phyloP scores from a whole-genome alignment of 768 basidiomycete genomes.

The Panaeolus papilionaceus region DNA sequence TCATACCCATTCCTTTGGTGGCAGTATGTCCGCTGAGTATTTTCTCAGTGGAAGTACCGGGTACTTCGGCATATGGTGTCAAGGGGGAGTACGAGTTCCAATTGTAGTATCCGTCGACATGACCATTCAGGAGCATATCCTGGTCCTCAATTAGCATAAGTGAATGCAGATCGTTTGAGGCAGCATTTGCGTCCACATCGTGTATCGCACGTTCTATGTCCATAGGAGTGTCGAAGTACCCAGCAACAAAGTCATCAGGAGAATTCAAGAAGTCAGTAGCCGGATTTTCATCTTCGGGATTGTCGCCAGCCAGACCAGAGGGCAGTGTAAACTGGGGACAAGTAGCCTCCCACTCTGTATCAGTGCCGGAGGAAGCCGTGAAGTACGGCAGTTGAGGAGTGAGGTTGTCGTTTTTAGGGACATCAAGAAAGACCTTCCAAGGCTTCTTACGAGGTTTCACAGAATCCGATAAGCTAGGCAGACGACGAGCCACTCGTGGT shows the following conservation, averaged over 20 bases:
- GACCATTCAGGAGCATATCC: constrained; percentile 44
- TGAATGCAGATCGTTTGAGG: constrained; percentile 21
- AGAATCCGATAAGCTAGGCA: constrained; percentile 5
- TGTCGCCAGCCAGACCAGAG: constrained; percentile 29
- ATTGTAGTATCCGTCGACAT: constrained; percentile 58
- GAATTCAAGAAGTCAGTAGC: constrained; percentile 28
- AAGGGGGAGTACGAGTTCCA: not conserved
- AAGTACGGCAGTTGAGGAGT: constrained; percentile 20
- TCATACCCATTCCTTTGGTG: not conserved
- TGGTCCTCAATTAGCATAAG: constrained; percentile 34
- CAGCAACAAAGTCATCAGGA: constrained; percentile 30
- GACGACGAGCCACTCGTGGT: constrained; percentile 16
- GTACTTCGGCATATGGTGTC: not conserved
- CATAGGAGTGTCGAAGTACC: constrained; percentile 28
- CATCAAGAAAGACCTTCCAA: constrained; percentile 19
- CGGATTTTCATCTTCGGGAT: constrained; percentile 22
- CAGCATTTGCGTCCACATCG: constrained; percentile 25
- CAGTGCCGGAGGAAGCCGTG: constrained; percentile 29
- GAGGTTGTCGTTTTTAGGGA: constrained; percentile 20
- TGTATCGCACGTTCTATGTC: constrained; percentile 23
- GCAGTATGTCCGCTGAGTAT: not conserved
- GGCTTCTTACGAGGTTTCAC: constrained; percentile 15
- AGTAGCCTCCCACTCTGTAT: constrained; percentile 32
- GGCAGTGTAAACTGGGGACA: constrained; percentile 35
- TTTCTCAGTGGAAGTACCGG: constrained; percentile 3